Conservation (phyloP, 345 rosid genomes). For the Anastatica hierochuntica region DNA sequence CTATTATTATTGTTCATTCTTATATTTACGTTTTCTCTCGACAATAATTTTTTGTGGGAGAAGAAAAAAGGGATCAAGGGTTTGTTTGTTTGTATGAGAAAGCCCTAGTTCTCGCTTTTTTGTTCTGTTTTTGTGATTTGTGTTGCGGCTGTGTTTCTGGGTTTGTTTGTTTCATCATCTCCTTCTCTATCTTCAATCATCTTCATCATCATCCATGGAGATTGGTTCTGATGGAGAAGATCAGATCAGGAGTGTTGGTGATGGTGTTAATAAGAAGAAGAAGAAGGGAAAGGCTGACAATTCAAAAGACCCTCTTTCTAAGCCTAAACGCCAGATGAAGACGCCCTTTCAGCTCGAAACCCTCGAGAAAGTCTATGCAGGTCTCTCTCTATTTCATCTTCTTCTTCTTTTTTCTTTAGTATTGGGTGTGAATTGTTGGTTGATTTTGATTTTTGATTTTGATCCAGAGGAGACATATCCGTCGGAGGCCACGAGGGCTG, state of each 20-base stretch:
- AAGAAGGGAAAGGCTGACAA: conserved; percentile 20
- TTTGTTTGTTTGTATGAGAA: conserved; percentile 14
- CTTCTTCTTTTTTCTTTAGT: not conserved
- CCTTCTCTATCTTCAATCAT: not conserved
- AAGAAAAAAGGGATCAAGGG: conserved; percentile 22
- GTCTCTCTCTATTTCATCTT: not conserved
- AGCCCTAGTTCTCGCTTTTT: conserved; percentile 23
- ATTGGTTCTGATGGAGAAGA: conserved; percentile 52
- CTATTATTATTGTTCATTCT: conserved; percentile 28
- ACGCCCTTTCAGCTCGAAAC: conserved; percentile 89
- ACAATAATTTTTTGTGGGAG: conserved; percentile 12
- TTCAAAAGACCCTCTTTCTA: conserved; percentile 32
- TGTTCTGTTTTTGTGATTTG: not conserved
- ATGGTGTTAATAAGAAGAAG: not conserved
- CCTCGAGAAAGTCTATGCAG: conserved; percentile 76
- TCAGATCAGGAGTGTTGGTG: conserved; percentile 23
- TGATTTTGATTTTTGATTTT: not conserved
- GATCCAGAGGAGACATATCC: conserved; percentile 78
- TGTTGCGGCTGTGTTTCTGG: conserved; percentile 21
- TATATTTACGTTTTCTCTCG: conserved; percentile 13
- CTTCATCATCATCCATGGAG: too few species aligned
- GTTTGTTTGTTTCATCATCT: not conserved
- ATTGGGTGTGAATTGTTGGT: not conserved
- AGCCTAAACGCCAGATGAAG: conserved; percentile 98
- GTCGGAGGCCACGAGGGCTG: conserved; percentile 58